phyloP scores from a whole-genome alignment of 1,284 basidiomycete species.

The Porogramme epimiltina region DNA sequence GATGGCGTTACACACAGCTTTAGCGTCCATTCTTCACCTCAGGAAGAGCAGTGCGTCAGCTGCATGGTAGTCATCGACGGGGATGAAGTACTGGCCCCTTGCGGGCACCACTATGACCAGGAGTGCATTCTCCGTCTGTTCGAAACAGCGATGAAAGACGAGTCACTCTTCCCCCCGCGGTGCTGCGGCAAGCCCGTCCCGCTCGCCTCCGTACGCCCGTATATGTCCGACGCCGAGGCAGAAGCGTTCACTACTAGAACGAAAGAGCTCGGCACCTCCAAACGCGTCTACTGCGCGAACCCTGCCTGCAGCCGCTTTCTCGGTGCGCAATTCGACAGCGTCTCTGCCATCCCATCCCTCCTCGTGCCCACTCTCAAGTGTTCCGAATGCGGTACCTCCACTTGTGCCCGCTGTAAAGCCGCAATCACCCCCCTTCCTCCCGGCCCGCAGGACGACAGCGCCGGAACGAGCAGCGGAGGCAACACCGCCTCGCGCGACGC shows the following conservation, averaged over 20 bases:
- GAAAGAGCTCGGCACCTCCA: conserved; percentile 31
- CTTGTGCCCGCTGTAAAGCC: conserved; percentile 28
- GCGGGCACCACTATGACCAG: conserved; percentile 36
- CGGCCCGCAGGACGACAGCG: no score
- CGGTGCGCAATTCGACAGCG: conserved; percentile 24
- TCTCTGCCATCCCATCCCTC: not conserved
- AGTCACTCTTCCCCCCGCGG: conserved; percentile 39
- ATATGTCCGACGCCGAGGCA: conserved; percentile 24
- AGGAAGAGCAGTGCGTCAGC: conserved; percentile 21
- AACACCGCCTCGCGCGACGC: not conserved
- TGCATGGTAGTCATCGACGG: conserved; percentile 22
- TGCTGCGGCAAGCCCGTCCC: conserved; percentile 41
- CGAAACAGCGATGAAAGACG: conserved; percentile 33
- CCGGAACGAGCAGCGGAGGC: no score
- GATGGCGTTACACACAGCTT: no score
- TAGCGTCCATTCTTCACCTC: no score
- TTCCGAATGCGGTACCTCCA: conserved; percentile 22
- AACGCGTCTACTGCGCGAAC: conserved; percentile 40
- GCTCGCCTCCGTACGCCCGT: conserved; percentile 23
- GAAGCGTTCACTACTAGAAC: conserved; percentile 28
- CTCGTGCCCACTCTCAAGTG: conserved; percentile 14
- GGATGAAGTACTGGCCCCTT: conserved; percentile 28
- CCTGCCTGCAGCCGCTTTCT: conserved; percentile 37
- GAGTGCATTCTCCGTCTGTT: conserved; percentile 35
- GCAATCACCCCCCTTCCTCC: conserved; percentile 3